These are phyloP conservation scores for Coelastrella sp. DNA, from an alignment of 139 green algal genomes.

Conservation along the genomic window DNA sequence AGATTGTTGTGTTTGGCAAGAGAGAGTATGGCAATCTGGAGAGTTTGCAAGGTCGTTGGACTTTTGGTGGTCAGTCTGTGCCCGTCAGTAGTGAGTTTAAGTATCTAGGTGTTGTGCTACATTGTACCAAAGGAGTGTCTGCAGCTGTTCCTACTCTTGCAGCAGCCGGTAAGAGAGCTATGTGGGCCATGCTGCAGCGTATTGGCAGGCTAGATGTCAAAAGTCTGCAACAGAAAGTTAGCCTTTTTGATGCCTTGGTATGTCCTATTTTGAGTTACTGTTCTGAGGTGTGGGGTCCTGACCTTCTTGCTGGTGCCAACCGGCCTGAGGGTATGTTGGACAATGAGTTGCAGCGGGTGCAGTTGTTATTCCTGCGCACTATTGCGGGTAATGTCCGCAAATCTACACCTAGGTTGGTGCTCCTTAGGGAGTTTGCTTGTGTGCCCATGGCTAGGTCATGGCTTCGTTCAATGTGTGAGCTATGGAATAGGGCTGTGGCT, in stretches of 20 bases:
- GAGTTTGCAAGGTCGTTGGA: background rate
- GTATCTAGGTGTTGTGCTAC: background rate
- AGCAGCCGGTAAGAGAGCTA: background rate
- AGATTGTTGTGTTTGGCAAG: conserved; percentile 33
- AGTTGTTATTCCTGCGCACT: background rate
- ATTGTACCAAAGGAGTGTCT: background rate
- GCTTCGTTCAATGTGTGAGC: background rate
- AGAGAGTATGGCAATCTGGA: background rate
- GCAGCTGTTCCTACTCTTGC: background rate
- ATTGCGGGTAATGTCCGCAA: background rate
- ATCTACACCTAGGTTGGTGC: background rate
- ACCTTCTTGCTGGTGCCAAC: background rate
- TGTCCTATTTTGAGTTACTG: background rate
- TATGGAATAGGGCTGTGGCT: background rate
- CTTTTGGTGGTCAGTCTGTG: background rate
- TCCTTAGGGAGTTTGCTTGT: background rate
- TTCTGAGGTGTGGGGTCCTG: background rate
- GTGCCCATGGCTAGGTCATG: background rate
- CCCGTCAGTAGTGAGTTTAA: background rate
- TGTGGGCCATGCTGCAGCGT: background rate
- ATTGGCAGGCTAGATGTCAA: background rate
- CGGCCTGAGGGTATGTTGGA: background rate
- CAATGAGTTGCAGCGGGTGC: background rate
- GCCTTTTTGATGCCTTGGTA: background rate
- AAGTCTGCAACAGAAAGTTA: background rate